Conservation (phyloP, 192 early-diverging fungal species). For the Dissophora ornata region DNA sequence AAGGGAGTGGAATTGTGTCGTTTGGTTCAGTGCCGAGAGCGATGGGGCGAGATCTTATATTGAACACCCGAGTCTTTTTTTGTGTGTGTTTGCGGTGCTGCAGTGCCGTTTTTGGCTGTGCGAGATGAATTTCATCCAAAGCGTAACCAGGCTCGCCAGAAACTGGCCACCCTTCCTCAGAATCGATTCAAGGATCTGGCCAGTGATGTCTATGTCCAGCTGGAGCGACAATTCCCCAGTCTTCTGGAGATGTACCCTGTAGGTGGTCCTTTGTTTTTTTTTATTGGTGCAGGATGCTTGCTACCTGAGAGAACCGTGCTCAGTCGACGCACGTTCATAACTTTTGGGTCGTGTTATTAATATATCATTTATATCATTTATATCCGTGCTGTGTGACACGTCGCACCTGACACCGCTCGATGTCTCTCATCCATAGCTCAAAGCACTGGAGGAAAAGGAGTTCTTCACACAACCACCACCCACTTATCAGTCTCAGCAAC, state of each 20-base stretch:
- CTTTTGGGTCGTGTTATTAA: too few species aligned
- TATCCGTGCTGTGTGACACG: too few species aligned
- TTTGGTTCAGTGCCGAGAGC: too few species aligned
- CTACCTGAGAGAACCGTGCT: neutral
- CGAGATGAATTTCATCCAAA: conserved; percentile 93
- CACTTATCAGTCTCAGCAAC: neutral
- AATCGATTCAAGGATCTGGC: conserved; percentile 93
- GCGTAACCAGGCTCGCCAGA: conserved; percentile 96
- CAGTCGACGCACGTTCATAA: too few species aligned
- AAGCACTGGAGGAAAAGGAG: conserved; percentile 44
- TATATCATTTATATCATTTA: too few species aligned
- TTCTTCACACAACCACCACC: conserved; percentile 24
- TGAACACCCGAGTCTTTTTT: too few species aligned
- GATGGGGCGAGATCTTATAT: too few species aligned
- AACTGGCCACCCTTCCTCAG: conserved; percentile 90
- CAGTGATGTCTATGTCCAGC: conserved; percentile 86
- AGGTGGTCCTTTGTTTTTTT: conserved; percentile 8
- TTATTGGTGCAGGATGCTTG: too few species aligned
- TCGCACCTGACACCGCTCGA: too few species aligned
- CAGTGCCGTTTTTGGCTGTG: conserved; percentile 85
- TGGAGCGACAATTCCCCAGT: conserved; percentile 71
- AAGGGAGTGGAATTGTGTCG: too few species aligned
- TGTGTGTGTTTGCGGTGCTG: neutral
- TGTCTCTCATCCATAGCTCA: conserved; percentile 16
- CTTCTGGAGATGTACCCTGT: conserved; percentile 56